Evolutionary conservation across 208 protist species (phyloP), one percentile per base, ranked within the genome.

Genomic region (Lotmaria passim): DNA sequence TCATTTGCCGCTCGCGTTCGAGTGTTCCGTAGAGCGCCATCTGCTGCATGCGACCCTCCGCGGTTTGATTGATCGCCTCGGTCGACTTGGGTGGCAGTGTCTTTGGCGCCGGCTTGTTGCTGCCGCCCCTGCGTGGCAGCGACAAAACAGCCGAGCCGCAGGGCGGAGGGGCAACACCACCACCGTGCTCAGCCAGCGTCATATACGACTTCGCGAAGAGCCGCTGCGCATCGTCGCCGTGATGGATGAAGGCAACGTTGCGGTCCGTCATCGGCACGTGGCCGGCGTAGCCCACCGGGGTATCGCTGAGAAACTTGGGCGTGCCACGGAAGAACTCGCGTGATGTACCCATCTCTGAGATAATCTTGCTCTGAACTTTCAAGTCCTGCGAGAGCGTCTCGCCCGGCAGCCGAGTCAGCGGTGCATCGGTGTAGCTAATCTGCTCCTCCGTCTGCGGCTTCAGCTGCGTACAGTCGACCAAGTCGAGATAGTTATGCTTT

Each of bases 131-230:
- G n/a, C 85, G 60, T 21, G 67, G 75, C 4, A 80, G 83, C 12
- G 83, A 69, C 21, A 57, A 39, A 8, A 93, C 63, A 43, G 83
- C 85, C 33, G 79, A 66, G 33, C 57, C 73, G 23, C 67, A 73
- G 2, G 90, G 67, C 1, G 73, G 46, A 10, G 89, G 48, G 46
- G 91, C 87, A 3, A 91, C 71, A 51, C 88, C 94, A 36, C 95
- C 82, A 38, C 91, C 91, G 65, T 97, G 91, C 38, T 85, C 77
- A 12, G 93, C 88, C 19, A 95, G 79, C 7, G 92, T 96, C 89
- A 97, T 93, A 77, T 78, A 89, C 7, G 92, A 93, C 61, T 96
- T 97, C 57, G 93, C 86, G 53, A 85, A 96, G 39, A 80, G 26
- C 0, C 88, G 62, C 15, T 93, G 71, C 4, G 79, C 41, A 63